Base-by-base conservation (phyloP, 306 rosid genomes). In the Sicyos edulis region DNA sequence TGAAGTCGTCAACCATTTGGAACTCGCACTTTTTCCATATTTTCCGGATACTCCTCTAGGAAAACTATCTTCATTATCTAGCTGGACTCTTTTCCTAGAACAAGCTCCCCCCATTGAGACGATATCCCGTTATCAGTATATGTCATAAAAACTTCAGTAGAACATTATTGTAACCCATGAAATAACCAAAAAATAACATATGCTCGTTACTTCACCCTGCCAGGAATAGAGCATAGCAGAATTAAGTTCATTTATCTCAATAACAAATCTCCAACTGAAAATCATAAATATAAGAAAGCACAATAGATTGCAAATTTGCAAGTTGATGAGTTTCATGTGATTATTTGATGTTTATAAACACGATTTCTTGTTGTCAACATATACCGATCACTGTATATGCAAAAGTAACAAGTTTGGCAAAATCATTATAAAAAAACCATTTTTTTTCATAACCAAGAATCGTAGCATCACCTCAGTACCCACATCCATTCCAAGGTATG, bases 91-190 rank as follows among this genome's bases (percentile, higher is more conserved):
- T 89, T 88, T 93, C 91, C 91, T 87, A 72, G 98, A 93, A 80
- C 97, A 93, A 70, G 89, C 97, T 72, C 98, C 96, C 77, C 98
- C 98, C 98, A 93, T 93, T 44, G 75, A 64, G 70, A 32, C 83
- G 76, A 75, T 85, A 62, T 71, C 76, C 68, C 10, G 75, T 29
- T 78, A 77, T 75, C 84, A 85, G 83, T 76, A 74, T 22, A 54
- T 66, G 73, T 70, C 80, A 77, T 11, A 82, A 74, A 77, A 82
- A 71, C 74, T 72, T 84, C 78, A 69, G 75, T 78, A 82, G 72
- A 80, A 77, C 78, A 72, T 66, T 75, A 73, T 75, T 20, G 20
- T 56, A 73, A 62, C 56, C 84, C 86, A 80, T 76, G 75, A 80
- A 78, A 83, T 72, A 54, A 75, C 82, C 80, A 85, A 83, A 64